Evolutionary conservation across 257 asterid species (phyloP).

Genomic region (Sherardia arvensis): DNA sequence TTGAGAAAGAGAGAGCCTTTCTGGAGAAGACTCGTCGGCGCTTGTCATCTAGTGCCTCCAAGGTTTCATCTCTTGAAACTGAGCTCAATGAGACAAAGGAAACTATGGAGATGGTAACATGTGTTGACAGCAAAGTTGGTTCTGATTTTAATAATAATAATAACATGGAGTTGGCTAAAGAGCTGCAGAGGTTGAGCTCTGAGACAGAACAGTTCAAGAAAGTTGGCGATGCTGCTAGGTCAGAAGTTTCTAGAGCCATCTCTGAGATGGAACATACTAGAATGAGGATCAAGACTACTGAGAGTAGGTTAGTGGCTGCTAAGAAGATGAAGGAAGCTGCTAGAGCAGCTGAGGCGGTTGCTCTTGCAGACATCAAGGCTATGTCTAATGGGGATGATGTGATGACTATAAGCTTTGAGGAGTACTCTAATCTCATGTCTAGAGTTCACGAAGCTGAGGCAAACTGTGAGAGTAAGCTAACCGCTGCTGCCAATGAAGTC

Average conservation of each 20-base stretch:
- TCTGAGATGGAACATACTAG: slow-evolving; percentile 65
- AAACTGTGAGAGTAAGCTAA: slow-evolving; percentile 33
- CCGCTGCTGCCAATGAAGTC: slow-evolving; percentile 37
- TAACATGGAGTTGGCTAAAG: slow-evolving; percentile 36
- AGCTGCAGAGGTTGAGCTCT: slow-evolving; percentile 54
- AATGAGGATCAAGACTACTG: slow-evolving; percentile 54
- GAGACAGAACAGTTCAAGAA: slow-evolving; percentile 64
- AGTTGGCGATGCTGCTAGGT: slow-evolving; percentile 58
- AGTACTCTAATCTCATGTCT: slow-evolving; percentile 48
- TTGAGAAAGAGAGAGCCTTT: slow-evolving; percentile 69
- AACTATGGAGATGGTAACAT: slow-evolving; percentile 29
- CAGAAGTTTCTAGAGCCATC: slow-evolving; percentile 45
- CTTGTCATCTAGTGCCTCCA: slow-evolving; percentile 43
- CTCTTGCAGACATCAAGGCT: slow-evolving; percentile 73
- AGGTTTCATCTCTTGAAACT: slow-evolving; percentile 48
- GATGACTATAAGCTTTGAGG: slow-evolving; percentile 55
- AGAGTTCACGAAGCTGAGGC: slow-evolving; percentile 64
- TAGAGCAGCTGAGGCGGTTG: slow-evolving; percentile 71
- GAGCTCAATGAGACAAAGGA: slow-evolving; percentile 47
- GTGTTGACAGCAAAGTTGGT: slow-evolving; percentile 12
- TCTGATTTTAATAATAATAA: slow-evolving; percentile 23
- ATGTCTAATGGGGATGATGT: slow-evolving; percentile 33
- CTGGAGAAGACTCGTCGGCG: slow-evolving; percentile 77
- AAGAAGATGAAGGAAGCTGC: slow-evolving; percentile 90
- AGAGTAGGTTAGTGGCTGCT: slow-evolving; percentile 66